A percentile compares a stretch with the other conserved stretches of the same genome.
These are phyloP conservation scores for Quercus engelmannii DNA, from an alignment of 306 rosid species.

Conservation along the genomic window DNA sequence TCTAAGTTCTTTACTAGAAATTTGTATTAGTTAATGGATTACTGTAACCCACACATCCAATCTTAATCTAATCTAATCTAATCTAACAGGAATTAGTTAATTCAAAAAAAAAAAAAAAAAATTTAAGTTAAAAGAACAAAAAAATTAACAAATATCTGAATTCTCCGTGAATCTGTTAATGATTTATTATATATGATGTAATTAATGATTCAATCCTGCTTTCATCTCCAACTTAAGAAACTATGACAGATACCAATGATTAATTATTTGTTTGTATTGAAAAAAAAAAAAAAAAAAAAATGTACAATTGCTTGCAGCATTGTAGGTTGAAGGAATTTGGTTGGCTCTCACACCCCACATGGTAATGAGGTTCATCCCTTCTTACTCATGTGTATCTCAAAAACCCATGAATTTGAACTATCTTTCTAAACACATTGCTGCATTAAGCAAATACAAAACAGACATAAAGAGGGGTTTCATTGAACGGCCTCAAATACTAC, in stretches of 20 bases:
- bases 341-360: constrained; percentile 21
- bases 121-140: too few relatives aligned
- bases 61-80: too few relatives aligned
- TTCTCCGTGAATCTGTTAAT: too few relatives aligned
- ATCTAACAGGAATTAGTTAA: too few relatives aligned
- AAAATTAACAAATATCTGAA: too few relatives aligned
- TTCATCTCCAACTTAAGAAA: too few relatives aligned
- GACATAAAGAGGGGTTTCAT: constrained; percentile 30
- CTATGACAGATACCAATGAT: background rate
- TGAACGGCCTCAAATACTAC: constrained; percentile 42
- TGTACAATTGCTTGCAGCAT: constrained; percentile 29
- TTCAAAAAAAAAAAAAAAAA: too few relatives aligned
- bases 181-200: too few relatives aligned
- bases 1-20: too few relatives aligned
- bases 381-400: constrained; percentile 36
- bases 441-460: constrained; percentile 30
- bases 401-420: constrained; percentile 24
- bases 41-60: too few relatives aligned
- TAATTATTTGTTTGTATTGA: constrained; percentile 12
- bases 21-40: too few relatives aligned
- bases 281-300: background rate
- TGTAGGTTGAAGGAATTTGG: constrained; percentile 27
- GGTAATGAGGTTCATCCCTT: constrained; percentile 40
- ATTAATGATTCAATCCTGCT: too few relatives aligned
- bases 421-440: constrained; percentile 31